Conservation (phyloP, 805 yeast species). For the Kodamaea laetipori region DNA sequence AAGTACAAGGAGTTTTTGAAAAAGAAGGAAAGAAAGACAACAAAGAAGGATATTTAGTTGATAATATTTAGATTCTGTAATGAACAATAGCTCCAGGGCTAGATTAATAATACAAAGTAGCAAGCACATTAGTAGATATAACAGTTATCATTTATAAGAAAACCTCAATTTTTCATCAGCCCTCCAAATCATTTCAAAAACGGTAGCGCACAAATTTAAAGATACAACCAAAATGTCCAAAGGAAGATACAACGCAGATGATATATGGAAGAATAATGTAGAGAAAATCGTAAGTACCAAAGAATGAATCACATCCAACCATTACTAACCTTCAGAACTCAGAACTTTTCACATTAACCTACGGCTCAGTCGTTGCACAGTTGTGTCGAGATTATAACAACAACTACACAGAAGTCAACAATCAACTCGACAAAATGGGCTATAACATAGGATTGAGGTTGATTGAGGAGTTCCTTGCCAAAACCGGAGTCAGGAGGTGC, state of each 20-base stretch:
- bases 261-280: conserved; percentile 84
- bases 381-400: conserved; percentile 78
- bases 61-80: neutral
- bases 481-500: conserved; percentile 85
- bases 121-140: too few relatives aligned
- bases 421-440: conserved; percentile 89
- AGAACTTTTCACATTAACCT: conserved; percentile 90
- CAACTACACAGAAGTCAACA: conserved; percentile 77
- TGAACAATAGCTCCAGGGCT: too few relatives aligned
- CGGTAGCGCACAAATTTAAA: too few relatives aligned
- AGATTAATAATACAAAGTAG: too few relatives aligned
- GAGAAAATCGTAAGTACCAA: conserved; percentile 73
- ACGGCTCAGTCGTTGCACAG: conserved; percentile 92
- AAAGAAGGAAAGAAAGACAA: conserved; percentile 30
- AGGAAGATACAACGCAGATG: conserved; percentile 63
- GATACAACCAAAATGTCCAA: conserved; percentile 25
- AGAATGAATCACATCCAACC: neutral
- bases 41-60: conserved; percentile 13
- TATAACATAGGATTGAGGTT: conserved; percentile 89
- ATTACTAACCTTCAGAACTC: conserved; percentile 56
- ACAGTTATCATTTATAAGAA: too few relatives aligned
- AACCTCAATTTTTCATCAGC: too few relatives aligned
- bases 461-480: conserved; percentile 90
- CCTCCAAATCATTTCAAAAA: neutral
- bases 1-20: conserved; percentile 62